Base-by-base conservation (phyloP, 108 stramenopile genomes). In the Aurantiochytrium sp. region DNA sequence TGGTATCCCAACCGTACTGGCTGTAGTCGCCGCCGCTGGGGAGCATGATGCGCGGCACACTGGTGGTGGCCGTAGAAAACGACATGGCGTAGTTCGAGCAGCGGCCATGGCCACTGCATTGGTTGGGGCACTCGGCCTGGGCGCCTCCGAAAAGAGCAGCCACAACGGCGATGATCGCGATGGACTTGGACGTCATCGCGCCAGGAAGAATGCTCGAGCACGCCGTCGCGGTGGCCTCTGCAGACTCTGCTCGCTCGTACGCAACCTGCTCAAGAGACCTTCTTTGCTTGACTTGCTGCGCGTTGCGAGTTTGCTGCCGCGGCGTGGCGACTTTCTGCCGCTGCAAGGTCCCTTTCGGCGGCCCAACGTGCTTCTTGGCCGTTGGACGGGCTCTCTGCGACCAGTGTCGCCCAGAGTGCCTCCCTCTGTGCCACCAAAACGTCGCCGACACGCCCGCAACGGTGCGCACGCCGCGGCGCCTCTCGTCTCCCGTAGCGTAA, bases 31-130 rank as follows among this genome's bases (percentile, higher is more conserved):
- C 45, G 39, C 73, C 73, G n/a, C 19, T 48, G 3, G 73, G 73
- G 17, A 81, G 42, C 39, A 12, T 15, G 45, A 81, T 81, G 42
- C n/a, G n/a, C 27, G 73, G 73, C 10, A 81, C 73, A 37, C 19
- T 48, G 10, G 21, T 6, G 19, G 87, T 87, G 8, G 68, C 87
- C 0, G 65, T 69, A 21, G 68, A 68, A 68, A 52, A 87, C 21
- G n/a, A 52, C 88, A 55, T 88, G 12, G 55, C 87, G 86, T 88
- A 93, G 88, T 54, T 95, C 91, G 37, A 27, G 89, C 94, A 94
- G 30, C 69, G 73, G 8, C 94, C 94, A 55, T 94, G 86, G 37
- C 88, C 91, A 3, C 81, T 89, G 87, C 93, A 94, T 31, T 69
- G 85, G 69, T 93, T 93, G 31, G 94, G 92, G 81, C 95, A 95